phyloP scores from a whole-genome alignment of 345 rosid genomes.

The Bretschneidera sinensis region DNA sequence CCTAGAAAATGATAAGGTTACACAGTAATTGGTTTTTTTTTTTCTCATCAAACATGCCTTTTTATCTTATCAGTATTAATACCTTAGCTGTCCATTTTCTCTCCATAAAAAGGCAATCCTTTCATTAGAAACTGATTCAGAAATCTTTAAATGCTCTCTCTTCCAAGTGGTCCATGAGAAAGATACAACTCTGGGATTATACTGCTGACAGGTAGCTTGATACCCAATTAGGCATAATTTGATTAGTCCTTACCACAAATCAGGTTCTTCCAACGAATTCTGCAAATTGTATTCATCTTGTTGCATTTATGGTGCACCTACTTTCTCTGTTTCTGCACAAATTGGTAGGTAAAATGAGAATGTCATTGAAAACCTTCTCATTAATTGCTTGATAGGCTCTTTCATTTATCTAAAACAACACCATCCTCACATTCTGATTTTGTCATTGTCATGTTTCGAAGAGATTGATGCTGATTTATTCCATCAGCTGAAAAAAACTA shows the following conservation, averaged over 20 bases:
- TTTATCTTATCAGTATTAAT: constrained; percentile 3
- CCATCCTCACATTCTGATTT: neutral
- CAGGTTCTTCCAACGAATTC: constrained; percentile 3
- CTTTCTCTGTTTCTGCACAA: constrained; percentile 10
- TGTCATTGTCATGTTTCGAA: neutral
- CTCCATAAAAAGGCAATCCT: neutral
- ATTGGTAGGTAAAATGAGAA: constrained; percentile 1
- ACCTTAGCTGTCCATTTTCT: neutral
- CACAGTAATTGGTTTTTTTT: neutral
- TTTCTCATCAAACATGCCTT: neutral
- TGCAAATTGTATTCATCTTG: neutral
- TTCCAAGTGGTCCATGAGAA: constrained; percentile 18
- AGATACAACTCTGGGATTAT: neutral
- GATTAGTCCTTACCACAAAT: constrained; percentile 10
- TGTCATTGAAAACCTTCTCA: constrained; percentile 8
- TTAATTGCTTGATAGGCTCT: neutral
- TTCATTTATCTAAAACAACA: neutral
- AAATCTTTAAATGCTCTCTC: constrained; percentile 10
- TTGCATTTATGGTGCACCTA: constrained; percentile 26
- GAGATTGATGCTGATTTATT: neutral
- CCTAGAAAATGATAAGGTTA: neutral
- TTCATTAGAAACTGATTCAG: neutral
- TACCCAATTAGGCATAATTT: neutral
- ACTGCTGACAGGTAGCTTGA: neutral
- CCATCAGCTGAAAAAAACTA: neutral